phyloP scores from a whole-genome alignment of 805 yeast species.

The Metschnikowia lachancei region DNA sequence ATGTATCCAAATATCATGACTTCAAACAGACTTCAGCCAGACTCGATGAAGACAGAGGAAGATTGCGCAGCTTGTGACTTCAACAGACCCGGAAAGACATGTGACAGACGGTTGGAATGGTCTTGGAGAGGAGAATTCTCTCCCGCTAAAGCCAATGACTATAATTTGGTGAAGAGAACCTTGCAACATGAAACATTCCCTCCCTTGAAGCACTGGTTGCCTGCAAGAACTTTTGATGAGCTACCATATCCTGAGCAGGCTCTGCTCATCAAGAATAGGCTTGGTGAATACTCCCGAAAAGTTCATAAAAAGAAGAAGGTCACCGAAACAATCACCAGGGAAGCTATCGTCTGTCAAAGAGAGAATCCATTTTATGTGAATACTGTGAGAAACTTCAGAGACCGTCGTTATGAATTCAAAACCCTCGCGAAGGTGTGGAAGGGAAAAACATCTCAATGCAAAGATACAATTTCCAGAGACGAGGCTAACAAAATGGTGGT shows the following conservation, averaged over 20 bases:
- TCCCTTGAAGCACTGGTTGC: conserved; percentile 52
- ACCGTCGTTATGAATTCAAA: conserved; percentile 93
- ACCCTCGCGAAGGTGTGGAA: conserved; percentile 94
- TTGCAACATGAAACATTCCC: conserved; percentile 77
- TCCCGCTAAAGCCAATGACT: conserved; percentile 90
- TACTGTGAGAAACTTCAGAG: conserved; percentile 92
- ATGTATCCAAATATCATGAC: conserved; percentile 99
- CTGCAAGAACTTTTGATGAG: conserved; percentile 69
- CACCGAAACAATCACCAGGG: conserved; percentile 81
- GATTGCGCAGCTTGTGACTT: conserved; percentile 98
- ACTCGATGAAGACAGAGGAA: conserved; percentile 90
- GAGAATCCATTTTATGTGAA: conserved; percentile 96
- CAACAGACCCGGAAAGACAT: conserved; percentile 88
- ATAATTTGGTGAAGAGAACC: conserved; percentile 82
- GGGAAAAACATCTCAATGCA: conserved; percentile 61
- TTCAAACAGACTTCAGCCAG: conserved; percentile 94
- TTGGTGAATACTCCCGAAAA: conserved; percentile 81
- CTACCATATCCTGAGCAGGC: conserved; percentile 78
- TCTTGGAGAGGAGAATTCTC: conserved; percentile 96
- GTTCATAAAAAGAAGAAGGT: conserved; percentile 79
- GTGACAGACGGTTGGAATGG: conserved; percentile 93
- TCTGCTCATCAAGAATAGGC: conserved; percentile 64
- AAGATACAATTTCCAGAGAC: conserved; percentile 63
- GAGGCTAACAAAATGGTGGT: conserved; percentile 95
- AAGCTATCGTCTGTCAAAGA: conserved; percentile 92